Evolutionary conservation across 441 rosid species (phyloP).

Genomic region (Geranium incanum): DNA sequence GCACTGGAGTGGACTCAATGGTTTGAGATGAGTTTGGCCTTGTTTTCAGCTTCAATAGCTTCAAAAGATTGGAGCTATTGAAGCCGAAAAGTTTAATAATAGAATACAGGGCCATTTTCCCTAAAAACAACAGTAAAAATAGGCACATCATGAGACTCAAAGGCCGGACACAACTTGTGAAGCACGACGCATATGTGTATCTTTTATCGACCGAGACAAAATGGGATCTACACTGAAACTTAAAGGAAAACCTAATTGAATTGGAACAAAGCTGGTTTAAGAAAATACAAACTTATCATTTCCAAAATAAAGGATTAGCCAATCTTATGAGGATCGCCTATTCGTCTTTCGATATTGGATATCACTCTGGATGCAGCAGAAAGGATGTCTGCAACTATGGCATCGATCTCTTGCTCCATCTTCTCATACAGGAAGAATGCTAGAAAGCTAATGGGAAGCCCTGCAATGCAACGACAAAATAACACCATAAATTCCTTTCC

Average conservation of each 20-base stretch:
- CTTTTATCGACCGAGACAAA: background rate
- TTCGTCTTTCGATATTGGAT: slow-evolving; percentile 36
- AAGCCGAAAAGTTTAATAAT: no score
- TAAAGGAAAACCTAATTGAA: background rate
- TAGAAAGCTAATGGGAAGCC: slow-evolving; percentile 54
- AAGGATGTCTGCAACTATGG: slow-evolving; percentile 34
- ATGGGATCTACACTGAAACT: background rate
- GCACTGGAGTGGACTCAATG: no score
- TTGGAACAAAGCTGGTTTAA: background rate
- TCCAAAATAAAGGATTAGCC: slow-evolving; percentile 28
- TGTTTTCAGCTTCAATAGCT: no score
- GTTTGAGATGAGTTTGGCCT: no score
- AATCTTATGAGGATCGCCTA: slow-evolving; percentile 33
- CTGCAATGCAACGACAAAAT: slow-evolving; percentile 30
- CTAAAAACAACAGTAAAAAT: no score
- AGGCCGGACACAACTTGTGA: background rate
- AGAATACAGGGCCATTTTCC: no score
- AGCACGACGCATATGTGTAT: background rate
- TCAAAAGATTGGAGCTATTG: no score
- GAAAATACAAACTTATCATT: background rate
- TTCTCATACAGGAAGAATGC: slow-evolving; percentile 57
- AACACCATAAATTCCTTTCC: background rate
- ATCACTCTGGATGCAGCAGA: slow-evolving; percentile 40
- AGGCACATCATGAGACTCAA: background rate
- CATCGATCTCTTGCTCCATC: slow-evolving; percentile 65